Base-by-base conservation (phyloP, 331 rosid species). In the Dryas integrifolia region DNA sequence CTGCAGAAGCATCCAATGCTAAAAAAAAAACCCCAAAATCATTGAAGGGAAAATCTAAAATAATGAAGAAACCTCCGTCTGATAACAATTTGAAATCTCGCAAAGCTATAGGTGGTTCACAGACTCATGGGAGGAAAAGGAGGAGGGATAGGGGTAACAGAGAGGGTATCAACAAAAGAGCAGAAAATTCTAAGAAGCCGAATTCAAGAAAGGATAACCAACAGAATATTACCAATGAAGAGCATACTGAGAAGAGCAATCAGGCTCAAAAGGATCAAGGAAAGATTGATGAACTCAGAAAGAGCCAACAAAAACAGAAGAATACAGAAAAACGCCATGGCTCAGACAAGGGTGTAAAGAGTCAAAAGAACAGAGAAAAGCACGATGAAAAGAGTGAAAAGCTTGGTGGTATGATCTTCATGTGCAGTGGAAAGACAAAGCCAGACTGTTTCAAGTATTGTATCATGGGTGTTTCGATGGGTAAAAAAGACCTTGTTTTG, bases 401-500 rank as follows among this genome's bases (percentile, higher is more conserved):
- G 67, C 77, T 84, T 58, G 97, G 92, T 65, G 98, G 98, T 74
- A 71, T 89, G 73, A 94, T 94, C 73, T 91, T 94, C 82, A 89
- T 94, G 97, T 94, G 98, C 90, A 94, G 76, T 72, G 82, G 85
- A 65, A 91, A 88, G 79, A 94, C 98, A 73, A 94, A 85, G 81
- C 97, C 98, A 8, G 98, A 91, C 78, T 94, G 98, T 88, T 91
- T 91, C 64, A 82, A 16, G 5, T 82, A 91, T 81, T 70, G 68
- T 9, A 83, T 94, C 73, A 91, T 94, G 98, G 98, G 96, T 75
- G 83, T 94, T 78, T 45, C 98, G 16, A 35, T 53, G 43, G 77
- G 81, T 63, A 94, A 89, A 78, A 88, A 82, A 72, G 98, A 91
- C 50, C 18, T 75, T 48, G 90, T 91, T 71, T 52, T 80, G 79